phyloP scores from a whole-genome alignment of 495 filamentous ascomycete species.

The Neurospora sp. region DNA sequence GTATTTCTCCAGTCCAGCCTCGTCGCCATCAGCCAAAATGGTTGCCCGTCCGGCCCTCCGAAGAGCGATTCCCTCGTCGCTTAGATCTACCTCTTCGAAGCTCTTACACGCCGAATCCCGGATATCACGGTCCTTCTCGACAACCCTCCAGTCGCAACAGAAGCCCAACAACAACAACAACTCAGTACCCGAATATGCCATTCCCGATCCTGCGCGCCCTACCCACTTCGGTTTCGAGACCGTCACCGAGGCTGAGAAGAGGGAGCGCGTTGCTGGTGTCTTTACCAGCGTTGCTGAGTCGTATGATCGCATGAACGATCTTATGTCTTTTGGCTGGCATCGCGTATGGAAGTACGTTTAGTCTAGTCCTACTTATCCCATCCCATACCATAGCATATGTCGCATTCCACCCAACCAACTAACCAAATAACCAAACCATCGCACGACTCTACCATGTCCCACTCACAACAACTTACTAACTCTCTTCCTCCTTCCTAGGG shows the following conservation, averaged over 20 bases:
- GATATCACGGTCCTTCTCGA: slow-evolving; percentile 12
- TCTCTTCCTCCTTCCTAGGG: slow-evolving; percentile 30
- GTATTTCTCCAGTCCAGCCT: not conserved
- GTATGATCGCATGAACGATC: slow-evolving; percentile 95
- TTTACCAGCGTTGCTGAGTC: slow-evolving; percentile 92
- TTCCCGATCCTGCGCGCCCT: slow-evolving; percentile 45
- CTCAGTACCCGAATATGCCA: slow-evolving; percentile 19
- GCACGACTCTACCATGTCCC: too few relatives aligned
- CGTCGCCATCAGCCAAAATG: slow-evolving; percentile 5
- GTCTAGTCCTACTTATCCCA: not conserved
- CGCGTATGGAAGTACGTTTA: slow-evolving; percentile 72
- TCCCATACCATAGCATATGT: not conserved
- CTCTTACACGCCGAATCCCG: slow-evolving; percentile 4
- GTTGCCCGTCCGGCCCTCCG: slow-evolving; percentile 15
- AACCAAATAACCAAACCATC: too few relatives aligned
- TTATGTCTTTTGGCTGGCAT: slow-evolving; percentile 96
- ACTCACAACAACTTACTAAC: slow-evolving; percentile 5
- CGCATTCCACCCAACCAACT: not conserved
- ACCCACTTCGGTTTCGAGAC: slow-evolving; percentile 95
- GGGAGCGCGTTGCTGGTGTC: slow-evolving; percentile 59
- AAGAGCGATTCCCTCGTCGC: slow-evolving; percentile 13
- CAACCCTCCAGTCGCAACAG: slow-evolving; percentile 6
- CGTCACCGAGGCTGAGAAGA: slow-evolving; percentile 72
- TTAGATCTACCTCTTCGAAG: not conserved
- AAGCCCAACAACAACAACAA: slow-evolving; percentile 7